A percentile compares a stretch with the other conserved stretches of the same genome.
These are phyloP conservation scores for Fusarium sp. DNA, from an alignment of 2,329 filamentous ascomycete genomes.

Conservation along the genomic window DNA sequence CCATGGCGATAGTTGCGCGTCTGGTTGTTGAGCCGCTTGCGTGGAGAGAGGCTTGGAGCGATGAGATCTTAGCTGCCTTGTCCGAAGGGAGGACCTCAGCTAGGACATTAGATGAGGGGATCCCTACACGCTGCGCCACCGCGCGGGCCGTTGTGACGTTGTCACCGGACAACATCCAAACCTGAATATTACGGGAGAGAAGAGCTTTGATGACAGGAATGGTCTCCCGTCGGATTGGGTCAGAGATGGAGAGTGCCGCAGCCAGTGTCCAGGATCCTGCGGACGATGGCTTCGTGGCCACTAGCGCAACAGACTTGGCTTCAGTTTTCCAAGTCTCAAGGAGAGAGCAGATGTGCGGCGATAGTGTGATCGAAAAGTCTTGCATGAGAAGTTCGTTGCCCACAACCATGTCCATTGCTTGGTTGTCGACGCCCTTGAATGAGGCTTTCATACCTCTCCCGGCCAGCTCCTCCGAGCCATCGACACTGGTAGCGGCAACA, in stretches of 20 bases:
- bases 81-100: slow-evolving; percentile 88
- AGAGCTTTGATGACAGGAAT: slow-evolving; percentile 73
- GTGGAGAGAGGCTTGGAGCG: slow-evolving; percentile 68
- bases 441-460: slow-evolving; percentile 77
- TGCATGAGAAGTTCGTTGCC: slow-evolving; percentile 80
- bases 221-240: slow-evolving; percentile 83
- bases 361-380: slow-evolving; percentile 60
- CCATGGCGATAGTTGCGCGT: slow-evolving; percentile 78
- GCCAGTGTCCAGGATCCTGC: slow-evolving; percentile 64
- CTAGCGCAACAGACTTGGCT: slow-evolving; percentile 74
- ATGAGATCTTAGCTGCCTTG: slow-evolving; percentile 79
- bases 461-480: slow-evolving; percentile 73
- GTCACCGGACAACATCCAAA: slow-evolving; percentile 95
- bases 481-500: slow-evolving; percentile 53
- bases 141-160: slow-evolving; percentile 86
- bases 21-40: slow-evolving; percentile 51
- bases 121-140: slow-evolving; percentile 81
- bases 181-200: slow-evolving; percentile 73
- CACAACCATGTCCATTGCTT: slow-evolving; percentile 67
- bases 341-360: slow-evolving; percentile 50
- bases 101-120: slow-evolving; percentile 79
- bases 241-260: slow-evolving; percentile 81
- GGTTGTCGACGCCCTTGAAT: slow-evolving; percentile 38
- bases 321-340: slow-evolving; percentile 71
- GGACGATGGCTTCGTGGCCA: slow-evolving; percentile 58